Evolutionary conservation across 352 stramenopile genomes (phyloP), one percentile per base, ranked within the genome.

Genomic region (Aphanomyces euteiches): DNA sequence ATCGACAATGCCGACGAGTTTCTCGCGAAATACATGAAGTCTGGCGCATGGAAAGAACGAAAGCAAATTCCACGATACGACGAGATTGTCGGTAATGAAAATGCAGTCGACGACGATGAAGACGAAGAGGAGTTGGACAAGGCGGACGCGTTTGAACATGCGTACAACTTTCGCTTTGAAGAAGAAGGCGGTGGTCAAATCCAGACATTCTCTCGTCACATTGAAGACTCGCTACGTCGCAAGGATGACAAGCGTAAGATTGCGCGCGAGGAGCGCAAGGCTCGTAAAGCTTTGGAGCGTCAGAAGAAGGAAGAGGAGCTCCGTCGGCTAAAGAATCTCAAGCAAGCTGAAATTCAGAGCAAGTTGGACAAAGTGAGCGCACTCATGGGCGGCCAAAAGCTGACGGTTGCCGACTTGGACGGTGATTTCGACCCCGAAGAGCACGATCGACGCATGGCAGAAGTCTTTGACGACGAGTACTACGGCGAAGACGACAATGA

Each of bases 151-250:
- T 99, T 99, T 79, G 97, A 99, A 78, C 90, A 96, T 70, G 92
- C 95, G 45, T 99, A 99, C 85, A 99, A 99, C 78, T 99, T 99
- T 76, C 93, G 97, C 19, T 99, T 99, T 74, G 97, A 99, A 79
- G 93, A 99, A 78, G 93, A 96, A 58, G 92, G 85, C 40, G 90
- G 85, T 38, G 84, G 84, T 5, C 59, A 93, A 37, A 96, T 97
- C 67, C 77, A 93, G 70, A 96, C 82, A 7, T 83, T 97, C 72
- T 73, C 89, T 28, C 80, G 96, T 45, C 75, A 80, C 43, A 83
- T 97, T 59, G 81, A 96, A 7, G 90, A 93, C 72, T 90, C 88
- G 21, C 79, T 99, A 72, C 92, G 98, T 75, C 90, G 97, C 41
- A 96, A 97, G 73, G 97, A 99, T 67, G 97, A 99, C 66, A 89